Evolutionary conservation across 148 eudicot species (phyloP).

Genomic region (Rhododendron ovatum): DNA sequence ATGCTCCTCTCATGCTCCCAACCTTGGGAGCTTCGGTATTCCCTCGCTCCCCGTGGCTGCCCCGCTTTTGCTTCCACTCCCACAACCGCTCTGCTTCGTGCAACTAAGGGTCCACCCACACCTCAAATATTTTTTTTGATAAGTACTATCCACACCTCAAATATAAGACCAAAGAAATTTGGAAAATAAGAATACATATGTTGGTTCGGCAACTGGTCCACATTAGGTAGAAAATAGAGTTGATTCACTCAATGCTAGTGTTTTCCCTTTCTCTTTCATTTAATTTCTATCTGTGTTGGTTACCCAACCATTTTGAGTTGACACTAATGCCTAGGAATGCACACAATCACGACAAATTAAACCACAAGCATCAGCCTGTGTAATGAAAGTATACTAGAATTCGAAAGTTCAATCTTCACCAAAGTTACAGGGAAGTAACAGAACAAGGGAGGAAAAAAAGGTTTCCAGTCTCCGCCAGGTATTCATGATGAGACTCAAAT

Average conservation of each 20-base stretch:
- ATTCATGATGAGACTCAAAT: background rate
- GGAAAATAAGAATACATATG: background rate
- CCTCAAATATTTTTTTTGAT: too few species aligned
- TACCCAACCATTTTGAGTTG: background rate
- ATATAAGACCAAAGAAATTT: background rate
- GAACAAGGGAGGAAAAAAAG: background rate
- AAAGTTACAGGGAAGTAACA: background rate
- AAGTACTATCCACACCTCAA: too few species aligned
- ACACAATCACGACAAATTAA: background rate
- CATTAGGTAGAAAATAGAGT: background rate
- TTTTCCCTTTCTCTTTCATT: background rate
- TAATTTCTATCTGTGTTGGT: background rate
- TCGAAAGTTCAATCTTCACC: background rate
- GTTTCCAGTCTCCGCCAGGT: background rate
- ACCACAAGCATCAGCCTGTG: background rate
- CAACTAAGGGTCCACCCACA: too few species aligned
- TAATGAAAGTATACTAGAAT: background rate
- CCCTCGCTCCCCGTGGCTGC: too few species aligned
- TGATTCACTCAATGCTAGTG: background rate
- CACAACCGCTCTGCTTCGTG: too few species aligned
- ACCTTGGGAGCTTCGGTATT: too few species aligned
- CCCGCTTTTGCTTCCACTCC: too few species aligned
- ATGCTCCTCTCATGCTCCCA: too few species aligned
- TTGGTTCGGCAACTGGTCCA: background rate
- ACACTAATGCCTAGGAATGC: background rate